A percentile compares a stretch with the other conserved stretches of the same genome.
phyloP scores from a whole-genome alignment of 805 yeast species.

The Cyberlindnera mrakii region DNA sequence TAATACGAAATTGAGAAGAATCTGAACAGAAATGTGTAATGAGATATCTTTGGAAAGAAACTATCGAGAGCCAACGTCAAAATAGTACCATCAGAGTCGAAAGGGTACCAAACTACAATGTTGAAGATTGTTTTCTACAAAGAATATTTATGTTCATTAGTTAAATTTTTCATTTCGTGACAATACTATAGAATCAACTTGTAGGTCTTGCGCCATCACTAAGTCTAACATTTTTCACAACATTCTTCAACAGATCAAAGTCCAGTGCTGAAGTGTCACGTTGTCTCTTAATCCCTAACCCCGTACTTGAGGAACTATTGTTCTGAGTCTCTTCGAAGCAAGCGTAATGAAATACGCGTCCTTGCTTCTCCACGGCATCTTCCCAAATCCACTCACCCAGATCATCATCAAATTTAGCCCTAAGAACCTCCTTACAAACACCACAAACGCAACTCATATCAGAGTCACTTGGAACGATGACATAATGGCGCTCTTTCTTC shows the following conservation, averaged over 20 bases:
- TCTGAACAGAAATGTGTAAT: no score
- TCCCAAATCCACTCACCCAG: constrained; percentile 80
- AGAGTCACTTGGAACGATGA: constrained; percentile 12
- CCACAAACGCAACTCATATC: constrained; percentile 59
- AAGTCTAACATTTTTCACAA: constrained; percentile 14
- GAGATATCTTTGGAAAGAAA: no score
- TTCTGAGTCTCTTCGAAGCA: constrained; percentile 56
- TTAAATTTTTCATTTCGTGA: no score
- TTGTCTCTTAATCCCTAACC: constrained; percentile 7
- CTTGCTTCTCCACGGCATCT: constrained; percentile 49
- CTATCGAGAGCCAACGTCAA: no score
- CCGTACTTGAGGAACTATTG: constrained; percentile 2
- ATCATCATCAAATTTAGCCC: constrained; percentile 65
- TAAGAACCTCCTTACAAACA: constrained; percentile 60
- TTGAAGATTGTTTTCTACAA: no score
- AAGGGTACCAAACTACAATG: no score
- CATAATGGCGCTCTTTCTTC: constrained; percentile 21
- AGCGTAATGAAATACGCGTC: constrained; percentile 55
- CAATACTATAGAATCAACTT: no score
- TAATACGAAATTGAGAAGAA: no score
- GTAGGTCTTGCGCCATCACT: not conserved
- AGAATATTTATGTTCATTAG: no score
- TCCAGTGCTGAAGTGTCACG: constrained; percentile 10
- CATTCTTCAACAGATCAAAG: constrained; percentile 10
- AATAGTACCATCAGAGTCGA: no score